These are phyloP conservation scores for Gnetum montanum DNA, from an alignment of 75 land plant species.

Conservation along the genomic window DNA sequence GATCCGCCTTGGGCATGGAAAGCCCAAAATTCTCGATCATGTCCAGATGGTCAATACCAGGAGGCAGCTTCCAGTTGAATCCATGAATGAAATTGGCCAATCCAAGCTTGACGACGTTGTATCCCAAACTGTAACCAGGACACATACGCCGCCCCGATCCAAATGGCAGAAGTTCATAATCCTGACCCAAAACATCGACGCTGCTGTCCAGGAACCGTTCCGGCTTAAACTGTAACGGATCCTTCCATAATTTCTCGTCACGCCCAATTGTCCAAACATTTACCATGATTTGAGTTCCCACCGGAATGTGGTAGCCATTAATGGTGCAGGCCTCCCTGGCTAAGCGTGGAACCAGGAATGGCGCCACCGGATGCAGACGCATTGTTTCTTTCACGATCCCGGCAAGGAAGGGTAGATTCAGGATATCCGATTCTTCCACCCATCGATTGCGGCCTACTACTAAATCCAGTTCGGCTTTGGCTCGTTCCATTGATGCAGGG, in stretches of 20 bases:
- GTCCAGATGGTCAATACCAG: constrained; percentile 61
- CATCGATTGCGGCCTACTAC: constrained; percentile 12
- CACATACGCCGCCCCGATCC: constrained; percentile 63
- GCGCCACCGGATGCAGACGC: constrained; percentile 38
- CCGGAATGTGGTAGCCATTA: constrained; percentile 43
- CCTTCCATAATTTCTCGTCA: constrained; percentile 40
- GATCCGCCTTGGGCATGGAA: too few species aligned
- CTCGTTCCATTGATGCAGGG: constrained; percentile 25
- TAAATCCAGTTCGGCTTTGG: constrained; percentile 25
- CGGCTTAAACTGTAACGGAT: constrained; percentile 46
- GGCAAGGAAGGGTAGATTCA: constrained; percentile 9
- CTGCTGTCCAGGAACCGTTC: constrained; percentile 28
- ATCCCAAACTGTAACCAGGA: constrained; percentile 67
- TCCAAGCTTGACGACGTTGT: constrained; percentile 64
- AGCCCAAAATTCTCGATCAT: constrained; percentile 49
- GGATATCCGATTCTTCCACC: constrained; percentile 13
- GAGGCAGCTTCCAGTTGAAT: constrained; percentile 41
- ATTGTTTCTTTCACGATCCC: constrained; percentile 27
- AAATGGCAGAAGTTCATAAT: constrained; percentile 52
- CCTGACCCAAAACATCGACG: constrained; percentile 41
- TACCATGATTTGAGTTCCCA: constrained; percentile 65
- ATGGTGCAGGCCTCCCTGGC: constrained; percentile 32
- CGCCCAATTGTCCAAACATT: constrained; percentile 75
- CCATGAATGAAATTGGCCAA: constrained; percentile 48
- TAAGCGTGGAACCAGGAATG: constrained; percentile 45